These are phyloP conservation scores for Aciculosporium take DNA, from an alignment of 2,329 filamentous ascomycete species.

Conservation along the genomic window DNA sequence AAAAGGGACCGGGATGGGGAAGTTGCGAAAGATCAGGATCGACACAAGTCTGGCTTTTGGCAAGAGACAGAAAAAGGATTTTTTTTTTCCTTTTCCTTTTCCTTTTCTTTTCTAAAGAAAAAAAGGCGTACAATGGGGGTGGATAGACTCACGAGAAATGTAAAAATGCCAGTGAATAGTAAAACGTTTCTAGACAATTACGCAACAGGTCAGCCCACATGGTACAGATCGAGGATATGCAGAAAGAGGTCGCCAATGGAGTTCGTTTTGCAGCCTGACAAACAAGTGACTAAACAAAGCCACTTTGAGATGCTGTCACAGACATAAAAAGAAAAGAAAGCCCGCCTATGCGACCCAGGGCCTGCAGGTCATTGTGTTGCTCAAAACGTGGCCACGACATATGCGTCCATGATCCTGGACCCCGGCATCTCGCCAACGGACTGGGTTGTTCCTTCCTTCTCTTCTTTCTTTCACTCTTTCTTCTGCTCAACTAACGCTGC, in stretches of 20 bases:
- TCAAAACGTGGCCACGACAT: conserved; percentile 6
- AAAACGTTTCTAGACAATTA: conserved; percentile 47
- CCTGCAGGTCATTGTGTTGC: background rate
- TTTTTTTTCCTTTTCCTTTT: no score
- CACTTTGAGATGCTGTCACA: background rate
- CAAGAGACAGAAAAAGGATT: no score
- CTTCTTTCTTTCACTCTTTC: background rate
- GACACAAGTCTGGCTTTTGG: no score
- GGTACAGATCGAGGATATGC: conserved; percentile 1
- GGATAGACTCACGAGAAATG: conserved; percentile 55
- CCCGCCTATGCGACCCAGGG: conserved; percentile 1
- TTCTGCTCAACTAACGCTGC: background rate
- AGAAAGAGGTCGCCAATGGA: background rate
- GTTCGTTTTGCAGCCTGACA: conserved; percentile 11
- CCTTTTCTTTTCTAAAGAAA: no score
- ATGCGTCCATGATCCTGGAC: background rate
- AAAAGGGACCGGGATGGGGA: background rate
- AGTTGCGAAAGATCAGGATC: no score
- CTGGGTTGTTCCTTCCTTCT: background rate
- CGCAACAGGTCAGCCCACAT: conserved; percentile 15
- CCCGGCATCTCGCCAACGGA: background rate
- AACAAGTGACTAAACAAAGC: conserved; percentile 20
- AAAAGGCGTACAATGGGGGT: no score
- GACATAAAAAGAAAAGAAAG: background rate
- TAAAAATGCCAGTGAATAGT: conserved; percentile 74